phyloP scores from a whole-genome alignment of 2,329 filamentous ascomycete species.

The Nigrograna mackinnonii region DNA sequence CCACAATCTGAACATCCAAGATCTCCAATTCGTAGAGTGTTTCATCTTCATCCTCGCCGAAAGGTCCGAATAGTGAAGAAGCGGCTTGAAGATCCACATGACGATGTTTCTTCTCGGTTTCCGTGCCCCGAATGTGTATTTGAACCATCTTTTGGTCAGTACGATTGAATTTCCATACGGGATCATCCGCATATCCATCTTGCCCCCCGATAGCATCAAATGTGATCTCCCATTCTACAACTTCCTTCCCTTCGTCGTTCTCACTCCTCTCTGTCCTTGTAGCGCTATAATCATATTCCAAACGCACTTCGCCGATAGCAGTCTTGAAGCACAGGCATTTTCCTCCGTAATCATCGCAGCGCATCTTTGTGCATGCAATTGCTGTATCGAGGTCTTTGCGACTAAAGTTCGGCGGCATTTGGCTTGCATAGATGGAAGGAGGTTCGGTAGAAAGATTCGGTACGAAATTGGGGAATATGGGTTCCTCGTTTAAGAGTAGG shows the following conservation, averaged over 20 bases:
- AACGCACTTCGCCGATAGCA: no score
- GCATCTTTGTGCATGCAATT: conserved; percentile 17
- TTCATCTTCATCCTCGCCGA: conserved; percentile 10
- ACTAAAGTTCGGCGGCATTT: conserved; percentile 24
- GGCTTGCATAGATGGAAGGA: conserved; percentile 17
- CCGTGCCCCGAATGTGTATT: conserved; percentile 26
- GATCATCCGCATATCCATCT: conserved; percentile 8
- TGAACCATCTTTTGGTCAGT: conserved; percentile 27
- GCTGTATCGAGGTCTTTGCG: conserved; percentile 25
- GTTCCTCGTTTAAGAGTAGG: conserved; percentile 25
- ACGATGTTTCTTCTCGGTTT: conserved; percentile 10
- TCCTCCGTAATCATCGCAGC: not conserved
- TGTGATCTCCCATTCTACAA: conserved; percentile 27
- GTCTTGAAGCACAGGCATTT: no score
- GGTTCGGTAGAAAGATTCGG: conserved; percentile 26
- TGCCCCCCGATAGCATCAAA: conserved; percentile 32
- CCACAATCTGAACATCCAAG: conserved; percentile 21
- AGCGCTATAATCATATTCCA: conserved; percentile 25
- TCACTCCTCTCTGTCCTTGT: conserved; percentile 3
- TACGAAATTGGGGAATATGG: conserved; percentile 26
- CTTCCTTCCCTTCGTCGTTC: conserved; percentile 19
- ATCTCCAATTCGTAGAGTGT: conserved; percentile 27
- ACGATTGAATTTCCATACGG: conserved; percentile 21
- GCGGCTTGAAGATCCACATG: conserved; percentile 7
- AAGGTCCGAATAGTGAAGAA: conserved; percentile 2